Base-by-base conservation (phyloP, 1,284 basidiomycete species). In the Pterulicium gracile region DNA sequence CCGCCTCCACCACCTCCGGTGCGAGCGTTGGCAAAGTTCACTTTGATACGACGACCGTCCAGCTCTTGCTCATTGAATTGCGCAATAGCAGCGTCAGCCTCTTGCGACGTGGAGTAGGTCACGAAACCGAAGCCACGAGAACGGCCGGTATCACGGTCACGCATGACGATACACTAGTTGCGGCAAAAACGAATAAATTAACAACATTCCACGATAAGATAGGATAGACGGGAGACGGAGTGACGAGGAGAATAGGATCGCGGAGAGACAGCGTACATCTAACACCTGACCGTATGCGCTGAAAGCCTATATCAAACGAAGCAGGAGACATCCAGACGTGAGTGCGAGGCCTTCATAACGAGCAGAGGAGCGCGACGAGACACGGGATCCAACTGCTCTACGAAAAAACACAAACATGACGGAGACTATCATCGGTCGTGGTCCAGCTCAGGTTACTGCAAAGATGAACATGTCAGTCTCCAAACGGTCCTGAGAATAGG, bases 81-180 rank as follows among this genome's bases (percentile, higher is more conserved):
- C 49, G 55, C 55, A 61, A 96, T 95, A 47, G 93, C 92, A 51
- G 72, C 72, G 44, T 87, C 72, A 47, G 93, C 93, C 67, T 96
- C 89, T 22, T 61, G 51, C 4, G 56, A 22, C 32, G 58, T 62
- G 58, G 68, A 67, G 68, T 75, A 92, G 52, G 90, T 93, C 56
- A 97, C 92, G 67, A 96, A 96, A 52, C 93, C 93, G 65, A 97
- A 97, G 62, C 93, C 90, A 60, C 93, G 89, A 56, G 92, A 95
- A 61, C 92, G 89, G 55, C 90, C 88, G 53, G 93, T 95, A 63
- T 95, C 92, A 61, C 92, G 89, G 72, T 96, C 93, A 72, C 91
- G 88, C 92, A 95, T 95, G 69, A 96, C 92, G 66, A 92, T 89
- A 58, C 85, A 87, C 88, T 92, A 61, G 46, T n/a, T 50, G 51